Evolutionary conservation across 176 grass and related monocot species (phyloP).

Genomic region (Hordeum vulgare): DNA sequence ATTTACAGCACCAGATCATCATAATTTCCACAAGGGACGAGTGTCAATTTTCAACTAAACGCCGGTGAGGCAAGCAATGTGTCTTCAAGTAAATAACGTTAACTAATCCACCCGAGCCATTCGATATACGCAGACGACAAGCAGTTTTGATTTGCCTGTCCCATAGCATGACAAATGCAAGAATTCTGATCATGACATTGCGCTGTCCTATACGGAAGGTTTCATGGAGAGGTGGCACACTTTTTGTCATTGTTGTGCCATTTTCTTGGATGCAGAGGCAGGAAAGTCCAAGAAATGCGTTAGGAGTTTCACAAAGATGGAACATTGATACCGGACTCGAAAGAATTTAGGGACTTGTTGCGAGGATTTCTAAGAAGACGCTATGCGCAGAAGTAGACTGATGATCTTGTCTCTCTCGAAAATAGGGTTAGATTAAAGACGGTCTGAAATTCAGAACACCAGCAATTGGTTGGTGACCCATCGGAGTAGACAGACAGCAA

Average conservation of each 20-base stretch:
- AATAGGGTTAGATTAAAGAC: too few species aligned
- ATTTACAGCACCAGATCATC: background rate
- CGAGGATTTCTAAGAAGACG: too few species aligned
- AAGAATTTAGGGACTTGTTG: background rate
- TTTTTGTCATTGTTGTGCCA: conserved; percentile 1
- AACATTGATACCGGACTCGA: background rate
- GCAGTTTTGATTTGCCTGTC: background rate
- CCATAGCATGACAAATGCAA: conserved; percentile 24
- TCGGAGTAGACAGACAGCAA: too few species aligned
- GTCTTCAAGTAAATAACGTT: background rate
- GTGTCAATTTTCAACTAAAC: background rate
- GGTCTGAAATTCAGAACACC: too few species aligned
- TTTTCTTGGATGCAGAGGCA: background rate
- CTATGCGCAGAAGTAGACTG: too few species aligned
- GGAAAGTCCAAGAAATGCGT: background rate
- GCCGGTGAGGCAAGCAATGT: conserved; percentile 6
- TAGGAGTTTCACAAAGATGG: background rate
- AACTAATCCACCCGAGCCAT: background rate
- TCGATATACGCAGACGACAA: background rate
- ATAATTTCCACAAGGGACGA: background rate
- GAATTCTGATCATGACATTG: background rate
- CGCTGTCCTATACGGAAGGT: conserved; percentile 19
- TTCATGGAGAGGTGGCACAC: conserved; percentile 7
- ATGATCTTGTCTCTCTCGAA: too few species aligned
- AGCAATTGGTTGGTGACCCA: too few species aligned